phyloP scores from a whole-genome alignment of 2,329 filamentous ascomycete genomes.

The Fusarium goolgardi region DNA sequence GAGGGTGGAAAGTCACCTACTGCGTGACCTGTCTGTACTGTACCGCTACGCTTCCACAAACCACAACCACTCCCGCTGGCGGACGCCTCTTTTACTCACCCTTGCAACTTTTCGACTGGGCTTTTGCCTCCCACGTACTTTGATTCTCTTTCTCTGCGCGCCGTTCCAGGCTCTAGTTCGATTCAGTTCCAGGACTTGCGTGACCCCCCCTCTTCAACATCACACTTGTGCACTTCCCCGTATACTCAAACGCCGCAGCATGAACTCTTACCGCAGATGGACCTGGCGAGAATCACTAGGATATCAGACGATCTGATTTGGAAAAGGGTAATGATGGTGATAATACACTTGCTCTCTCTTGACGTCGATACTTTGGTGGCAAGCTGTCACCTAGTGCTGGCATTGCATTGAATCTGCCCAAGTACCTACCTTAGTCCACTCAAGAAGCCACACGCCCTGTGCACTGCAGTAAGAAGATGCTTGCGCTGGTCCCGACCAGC shows the following conservation, averaged over 20 bases:
- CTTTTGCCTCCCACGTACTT: slow-evolving; percentile 4
- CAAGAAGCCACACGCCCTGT: slow-evolving; percentile 1
- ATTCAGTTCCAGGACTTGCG: background rate
- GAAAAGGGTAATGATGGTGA: slow-evolving; percentile 6
- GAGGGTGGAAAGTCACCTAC: slow-evolving; percentile 8
- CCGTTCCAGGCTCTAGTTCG: slow-evolving; percentile 25
- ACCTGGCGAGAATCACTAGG: background rate
- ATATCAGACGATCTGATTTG: background rate
- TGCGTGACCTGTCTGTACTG: background rate
- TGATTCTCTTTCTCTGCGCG: slow-evolving; percentile 2
- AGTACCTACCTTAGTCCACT: background rate
- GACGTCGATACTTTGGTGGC: slow-evolving; percentile 3
- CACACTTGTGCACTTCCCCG: slow-evolving; percentile 24
- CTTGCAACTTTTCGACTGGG: background rate
- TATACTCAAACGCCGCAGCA: slow-evolving; percentile 31
- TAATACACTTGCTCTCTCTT: slow-evolving; percentile 1
- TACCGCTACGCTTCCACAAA: slow-evolving; percentile 4
- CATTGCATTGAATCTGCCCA: background rate
- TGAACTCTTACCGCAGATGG: background rate
- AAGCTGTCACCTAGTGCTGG: background rate
- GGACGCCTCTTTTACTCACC: slow-evolving; percentile 13
- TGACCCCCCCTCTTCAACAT: background rate
- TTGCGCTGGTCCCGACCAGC: slow-evolving; percentile 16
- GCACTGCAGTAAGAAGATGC: background rate
- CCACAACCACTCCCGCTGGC: slow-evolving; percentile 14